phyloP scores from a whole-genome alignment of 2,329 filamentous ascomycete species.

The Colletotrichum sp. region DNA sequence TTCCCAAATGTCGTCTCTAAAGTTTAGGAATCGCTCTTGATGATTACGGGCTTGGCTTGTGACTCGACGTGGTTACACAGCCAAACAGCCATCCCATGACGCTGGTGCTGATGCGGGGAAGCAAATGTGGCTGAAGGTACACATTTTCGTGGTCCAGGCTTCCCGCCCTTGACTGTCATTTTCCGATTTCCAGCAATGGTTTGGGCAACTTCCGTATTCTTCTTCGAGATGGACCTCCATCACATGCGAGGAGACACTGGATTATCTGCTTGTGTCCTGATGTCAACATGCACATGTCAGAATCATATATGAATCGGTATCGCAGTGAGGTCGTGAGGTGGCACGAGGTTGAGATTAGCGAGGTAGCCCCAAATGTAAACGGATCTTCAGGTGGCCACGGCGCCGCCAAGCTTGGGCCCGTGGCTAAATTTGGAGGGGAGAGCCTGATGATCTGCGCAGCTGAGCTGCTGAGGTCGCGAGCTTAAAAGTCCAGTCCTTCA shows the following conservation, averaged over 20 bases:
- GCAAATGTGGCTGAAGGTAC: not conserved
- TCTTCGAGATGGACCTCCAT: not conserved
- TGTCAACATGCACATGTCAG: not conserved
- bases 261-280: not conserved
- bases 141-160: not conserved
- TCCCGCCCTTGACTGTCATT: not conserved
- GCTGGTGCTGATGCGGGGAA: not conserved
- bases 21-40: not conserved
- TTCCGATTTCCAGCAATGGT: not conserved
- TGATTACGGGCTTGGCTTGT: not conserved
- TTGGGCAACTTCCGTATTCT: rapidly evolving
- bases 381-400: conserved; percentile 2
- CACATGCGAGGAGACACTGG: not conserved
- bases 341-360: not conserved
- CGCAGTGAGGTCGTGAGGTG: not conserved
- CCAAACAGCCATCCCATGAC: not conserved
- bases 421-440: not conserved
- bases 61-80: not conserved
- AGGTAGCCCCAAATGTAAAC: not conserved
- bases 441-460: conserved; percentile 9
- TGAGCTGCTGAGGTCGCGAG: not conserved
- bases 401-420: not conserved
- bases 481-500: not conserved
- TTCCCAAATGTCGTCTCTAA: not conserved
- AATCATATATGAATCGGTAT: too few species aligned